A percentile compares a stretch with the other conserved stretches of the same genome.
Conservation (phyloP, 352 stramenopile genomes). For the Globisporangium ultimum region DNA sequence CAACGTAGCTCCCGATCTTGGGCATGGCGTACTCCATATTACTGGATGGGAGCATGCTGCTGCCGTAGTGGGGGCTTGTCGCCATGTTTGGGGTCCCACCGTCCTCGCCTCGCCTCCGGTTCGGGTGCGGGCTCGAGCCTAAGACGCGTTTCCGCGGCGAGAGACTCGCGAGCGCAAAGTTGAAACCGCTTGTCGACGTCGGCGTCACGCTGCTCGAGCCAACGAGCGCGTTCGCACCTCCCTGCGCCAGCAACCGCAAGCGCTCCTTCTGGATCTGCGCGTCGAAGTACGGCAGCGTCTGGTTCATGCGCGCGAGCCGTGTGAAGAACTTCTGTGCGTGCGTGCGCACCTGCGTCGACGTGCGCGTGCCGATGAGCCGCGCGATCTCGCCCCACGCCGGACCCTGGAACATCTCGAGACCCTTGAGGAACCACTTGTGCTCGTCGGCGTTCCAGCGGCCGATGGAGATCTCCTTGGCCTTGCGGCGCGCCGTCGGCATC, state of each 20-base stretch:
- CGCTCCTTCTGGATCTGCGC: slow-evolving; percentile 72
- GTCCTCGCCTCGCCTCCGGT: not conserved
- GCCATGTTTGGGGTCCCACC: not conserved
- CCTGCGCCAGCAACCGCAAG: slow-evolving; percentile 48
- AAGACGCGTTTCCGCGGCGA: slow-evolving; percentile 43
- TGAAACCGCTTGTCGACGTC: slow-evolving; percentile 33
- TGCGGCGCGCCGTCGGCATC: slow-evolving; percentile 18
- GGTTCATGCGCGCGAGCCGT: slow-evolving; percentile 72
- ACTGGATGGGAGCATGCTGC: not conserved
- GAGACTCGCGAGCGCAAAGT: slow-evolving; percentile 32
- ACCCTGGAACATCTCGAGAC: slow-evolving; percentile 77
- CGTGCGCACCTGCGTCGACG: slow-evolving; percentile 80
- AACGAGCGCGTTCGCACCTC: slow-evolving; percentile 2
- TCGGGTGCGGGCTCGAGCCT: not conserved
- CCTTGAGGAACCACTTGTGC: slow-evolving; percentile 73
- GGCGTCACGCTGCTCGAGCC: slow-evolving; percentile 32
- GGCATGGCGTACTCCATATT: not conserved
- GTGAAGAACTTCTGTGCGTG: slow-evolving; percentile 90
- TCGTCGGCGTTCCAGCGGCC: slow-evolving; percentile 76
- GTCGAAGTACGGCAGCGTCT: slow-evolving; percentile 75
- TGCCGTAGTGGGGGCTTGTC: not conserved
- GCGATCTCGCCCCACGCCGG: slow-evolving; percentile 84
- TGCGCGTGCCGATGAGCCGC: slow-evolving; percentile 75
- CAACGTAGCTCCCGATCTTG: slow-evolving; percentile 1
- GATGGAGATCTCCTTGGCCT: slow-evolving; percentile 59